Base-by-base conservation (phyloP, 1,284 basidiomycete species). In the Tylopilus sp. region DNA sequence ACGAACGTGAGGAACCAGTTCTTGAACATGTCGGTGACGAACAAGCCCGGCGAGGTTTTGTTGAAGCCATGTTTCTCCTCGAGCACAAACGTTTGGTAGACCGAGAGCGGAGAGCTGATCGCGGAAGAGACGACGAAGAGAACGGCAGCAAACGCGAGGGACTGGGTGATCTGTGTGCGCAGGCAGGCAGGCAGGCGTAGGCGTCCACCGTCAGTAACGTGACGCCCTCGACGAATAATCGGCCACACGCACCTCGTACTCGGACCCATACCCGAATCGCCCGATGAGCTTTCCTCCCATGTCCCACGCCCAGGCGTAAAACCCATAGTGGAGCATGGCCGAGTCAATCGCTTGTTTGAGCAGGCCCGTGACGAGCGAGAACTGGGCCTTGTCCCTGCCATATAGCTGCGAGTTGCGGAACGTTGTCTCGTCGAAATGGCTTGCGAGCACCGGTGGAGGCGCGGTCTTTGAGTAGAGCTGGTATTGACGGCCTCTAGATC, bases 51-150 rank as follows among this genome's bases (percentile, higher is more conserved):
- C 0, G 95, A 95, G 25, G 90, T 95, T 83, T 98, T 98, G 87
- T 98, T 98, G 86, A 98, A 98, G 2, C 96, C 96, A 75, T 98
- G 95, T 72, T 91, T 91, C 79, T 98, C 92, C 81, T 99, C 98
- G 54, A 99, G 85, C 19, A 96, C 92, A 79, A 99, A 99, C 6
- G 94, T 96, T 71, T 90, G 88, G 83, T 98, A 98, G 45, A 92
- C 84, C 39, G 87, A 88, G 60, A 94, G 83, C 13, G 95, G 94
- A 17, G 94, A 82, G 5, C 87, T 84, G 0, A 94, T 89, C 35
- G 93, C 81, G 1, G 88, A 85, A 2, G 93, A 91, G 19, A 91
- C 73, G 65, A 93, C 77, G 70, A 89, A 90, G 42, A 96, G 80
- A 35, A 91, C 75, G 56, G 87, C 88, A 17, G 90, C 86, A 81